phyloP scores from a whole-genome alignment of 805 yeast species.

The Monosporozyma yasuniensis region DNA sequence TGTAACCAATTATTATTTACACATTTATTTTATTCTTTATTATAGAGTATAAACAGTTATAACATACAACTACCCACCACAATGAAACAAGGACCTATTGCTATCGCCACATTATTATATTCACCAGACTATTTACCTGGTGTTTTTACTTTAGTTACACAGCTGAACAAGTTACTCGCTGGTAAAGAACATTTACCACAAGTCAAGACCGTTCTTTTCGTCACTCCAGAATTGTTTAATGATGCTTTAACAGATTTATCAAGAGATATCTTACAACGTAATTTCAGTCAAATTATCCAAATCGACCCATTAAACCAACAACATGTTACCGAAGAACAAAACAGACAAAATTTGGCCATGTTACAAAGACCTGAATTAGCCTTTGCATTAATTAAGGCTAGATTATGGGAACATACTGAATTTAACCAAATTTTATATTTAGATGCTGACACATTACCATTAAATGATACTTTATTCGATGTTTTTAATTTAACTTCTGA shows the following conservation, averaged over 20 bases:
- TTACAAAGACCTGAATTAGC: conserved; percentile 45
- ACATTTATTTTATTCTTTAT: not conserved
- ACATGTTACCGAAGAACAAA: conserved; percentile 10
- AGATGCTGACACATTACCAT: conserved; percentile 56
- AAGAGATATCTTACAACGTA: conserved; percentile 10
- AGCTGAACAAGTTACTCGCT: conserved; percentile 22
- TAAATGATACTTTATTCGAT: conserved; percentile 21
- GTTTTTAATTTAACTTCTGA: conserved; percentile 14
- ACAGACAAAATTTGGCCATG: conserved; percentile 24
- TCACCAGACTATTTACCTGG: conserved; percentile 49
- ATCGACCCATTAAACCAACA: conserved; percentile 18
- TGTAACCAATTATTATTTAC: no score
- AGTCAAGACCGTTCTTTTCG: conserved; percentile 13
- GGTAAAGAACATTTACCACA: conserved; percentile 2
- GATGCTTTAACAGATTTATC: conserved; percentile 12
- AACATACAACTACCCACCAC: no score
- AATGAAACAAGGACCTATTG: conserved; percentile 4
- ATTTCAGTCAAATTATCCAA: conserved; percentile 24
- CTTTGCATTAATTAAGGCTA: conserved; percentile 42
- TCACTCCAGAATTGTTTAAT: conserved; percentile 14
- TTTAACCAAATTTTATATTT: conserved; percentile 46
- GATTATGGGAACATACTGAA: conserved; percentile 38
- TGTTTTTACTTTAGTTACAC: conserved; percentile 41
- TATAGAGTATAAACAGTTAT: not conserved
- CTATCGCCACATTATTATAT: conserved; percentile 36